Conservation (phyloP, 176 grass and related monocot genomes). For the Panicum miliaceum region DNA sequence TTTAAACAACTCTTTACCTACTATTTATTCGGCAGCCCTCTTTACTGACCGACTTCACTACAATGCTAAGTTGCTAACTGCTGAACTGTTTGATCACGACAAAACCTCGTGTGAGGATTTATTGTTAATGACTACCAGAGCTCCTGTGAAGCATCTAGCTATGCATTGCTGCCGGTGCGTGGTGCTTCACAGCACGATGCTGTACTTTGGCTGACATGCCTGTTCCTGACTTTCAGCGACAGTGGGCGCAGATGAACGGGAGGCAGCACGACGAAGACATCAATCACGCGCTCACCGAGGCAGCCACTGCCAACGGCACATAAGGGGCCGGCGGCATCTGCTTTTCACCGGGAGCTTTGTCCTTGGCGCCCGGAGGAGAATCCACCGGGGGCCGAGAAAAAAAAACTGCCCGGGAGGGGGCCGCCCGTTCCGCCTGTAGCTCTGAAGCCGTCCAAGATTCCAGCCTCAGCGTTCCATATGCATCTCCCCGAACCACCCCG, state of each 20-base stretch:
- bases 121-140: background rate
- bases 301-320: slow-evolving; percentile 42
- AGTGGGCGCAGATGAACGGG: slow-evolving; percentile 81
- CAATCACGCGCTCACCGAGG: slow-evolving; percentile 58
- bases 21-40: background rate
- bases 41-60: background rate
- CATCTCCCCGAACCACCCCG: background rate
- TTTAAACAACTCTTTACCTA: background rate
- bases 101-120: background rate
- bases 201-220: slow-evolving; percentile 25
- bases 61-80: background rate
- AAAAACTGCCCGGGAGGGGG: background rate
- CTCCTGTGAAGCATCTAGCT: background rate
- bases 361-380: slow-evolving; percentile 50
- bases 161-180: slow-evolving; percentile 25
- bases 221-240: slow-evolving; percentile 62
- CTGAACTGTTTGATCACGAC: background rate
- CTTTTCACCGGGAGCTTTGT: slow-evolving; percentile 45
- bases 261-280: slow-evolving; percentile 70
- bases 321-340: slow-evolving; percentile 38
- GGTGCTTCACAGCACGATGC: background rate
- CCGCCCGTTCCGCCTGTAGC: background rate
- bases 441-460: slow-evolving; percentile 30
- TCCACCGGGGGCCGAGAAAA: slow-evolving; percentile 15
- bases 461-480: slow-evolving; percentile 24